Base-by-base conservation (phyloP, 441 rosid genomes). In the Populus hybrid region DNA sequence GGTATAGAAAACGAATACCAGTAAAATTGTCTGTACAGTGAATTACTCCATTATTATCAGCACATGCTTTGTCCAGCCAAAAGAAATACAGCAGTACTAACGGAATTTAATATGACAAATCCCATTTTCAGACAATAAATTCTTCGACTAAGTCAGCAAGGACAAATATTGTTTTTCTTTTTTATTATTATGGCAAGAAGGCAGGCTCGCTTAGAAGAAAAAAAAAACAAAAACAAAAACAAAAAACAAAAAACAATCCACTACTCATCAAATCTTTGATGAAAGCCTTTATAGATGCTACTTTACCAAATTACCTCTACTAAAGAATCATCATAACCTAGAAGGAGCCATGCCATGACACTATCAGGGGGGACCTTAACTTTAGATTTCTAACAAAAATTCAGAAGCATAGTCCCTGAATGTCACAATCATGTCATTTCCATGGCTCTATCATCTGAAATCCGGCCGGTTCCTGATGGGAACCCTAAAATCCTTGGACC, bases 401-500 rank as follows among this genome's bases (percentile, higher is more conserved):
- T 50, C 74, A 70, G 56, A 69, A 65, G 68, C 78, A 75, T 66
- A 56, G 53, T 78, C 53, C 77, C 74, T 84, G 68, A 66, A 81
- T 76, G 91, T 86, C 88, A 82, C 87, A 63, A 79, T 87, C 90
- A 87, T 82, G 82, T 90, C 90, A 84, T 82, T 81, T 90, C 88
- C 82, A 83, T 74, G 76, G 73, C 79, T 78, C 74, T 61, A 42
- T 75, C 82, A 69, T 80, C 75, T 11, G 6, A 65, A 73, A 21
- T 35, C 64, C 66, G 73, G 63, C n/a, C 64, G 77, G 23, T 68
- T 75, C 80, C 12, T 80, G 80, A 79, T 77, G 68, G 84, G 61
- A 86, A 84, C 88, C 85, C 77, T 79, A 78, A 74, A 77, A 73
- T 75, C 64, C 71, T 80, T 67, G 83, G 86, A 68, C 71, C 80